Base-by-base conservation (phyloP, 2,329 filamentous ascomycete species). In the Claviceps lovelessii region DNA sequence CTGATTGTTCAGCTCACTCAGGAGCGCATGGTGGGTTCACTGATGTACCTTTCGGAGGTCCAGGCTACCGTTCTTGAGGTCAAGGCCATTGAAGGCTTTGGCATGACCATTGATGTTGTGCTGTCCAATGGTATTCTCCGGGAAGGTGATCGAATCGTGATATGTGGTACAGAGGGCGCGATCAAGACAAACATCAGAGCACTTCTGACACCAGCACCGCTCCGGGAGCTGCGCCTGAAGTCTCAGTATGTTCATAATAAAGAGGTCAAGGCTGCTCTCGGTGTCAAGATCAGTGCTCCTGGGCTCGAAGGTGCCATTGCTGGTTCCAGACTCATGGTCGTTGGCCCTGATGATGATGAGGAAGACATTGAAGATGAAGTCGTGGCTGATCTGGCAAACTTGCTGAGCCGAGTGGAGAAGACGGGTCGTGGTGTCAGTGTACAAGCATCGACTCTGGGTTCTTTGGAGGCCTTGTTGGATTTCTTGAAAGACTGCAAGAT, bases 231-330 rank as follows among this genome's bases (percentile, higher is more conserved):
- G 60, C 90, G 94, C 69, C 81, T 98, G 64, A 97, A 97, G 74
- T 95, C 90, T 3, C 80, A 85, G 59, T 98, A 98, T 65, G 91
- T 98, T 35, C 94, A 98, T 76, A 96, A 98, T 76, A 97, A 98
- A 76, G 90, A 95, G 70, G 90, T 96, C 74, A 98, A 96, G 78
- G 93, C 94, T 23, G 90, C 93, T 9, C 81, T 98, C 65, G 93
- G 93, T 86, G 89, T 98, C 70, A 98, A 98, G 81, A 97, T 98
- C 67, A 90, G 90, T 59, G 93, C 91, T 48, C 94, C 95, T 62
- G 90, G 90, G 59, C 85, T 98, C 28, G 93, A 98, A 70, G 85
- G 88, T 58, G 93, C 94, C 61, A 97, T 98, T 70, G 93, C 93
- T 58, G 93, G 93, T 68, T 98, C 94, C 23, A 85, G 94, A 61